Evolutionary conservation across 306 rosid species (phyloP).

Genomic region (Gastrolobium bilobum): DNA sequence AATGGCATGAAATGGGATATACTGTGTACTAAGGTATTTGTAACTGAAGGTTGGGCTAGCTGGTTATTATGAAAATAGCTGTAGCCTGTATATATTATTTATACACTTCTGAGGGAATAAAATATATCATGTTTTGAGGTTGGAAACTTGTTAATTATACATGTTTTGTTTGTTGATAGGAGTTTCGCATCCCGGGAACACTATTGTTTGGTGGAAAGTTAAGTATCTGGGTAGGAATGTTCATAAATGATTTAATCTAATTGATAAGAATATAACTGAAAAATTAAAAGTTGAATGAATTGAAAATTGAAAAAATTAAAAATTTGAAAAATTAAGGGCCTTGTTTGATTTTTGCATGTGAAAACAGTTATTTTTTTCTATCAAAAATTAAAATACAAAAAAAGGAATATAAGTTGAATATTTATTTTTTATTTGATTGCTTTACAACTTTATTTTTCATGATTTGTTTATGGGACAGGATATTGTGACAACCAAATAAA

Average conservation of each 20-base stretch:
- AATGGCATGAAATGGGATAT: slow-evolving; percentile 27
- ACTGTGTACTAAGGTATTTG: slow-evolving; percentile 24
- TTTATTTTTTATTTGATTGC: no score
- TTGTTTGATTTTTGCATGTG: no score
- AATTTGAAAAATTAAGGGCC: no score
- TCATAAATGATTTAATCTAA: not conserved
- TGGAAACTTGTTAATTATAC: slow-evolving; percentile 39
- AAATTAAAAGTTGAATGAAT: no score
- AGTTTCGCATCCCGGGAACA: not conserved
- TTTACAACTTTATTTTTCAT: no score
- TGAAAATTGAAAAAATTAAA: no score
- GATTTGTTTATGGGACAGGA: no score
- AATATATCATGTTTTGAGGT: slow-evolving; percentile 28
- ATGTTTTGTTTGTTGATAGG: not conserved
- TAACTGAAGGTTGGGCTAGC: slow-evolving; percentile 10
- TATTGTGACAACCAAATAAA: no score
- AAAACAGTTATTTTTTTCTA: no score
- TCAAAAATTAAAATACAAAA: no score
- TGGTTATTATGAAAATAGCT: slow-evolving; percentile 6
- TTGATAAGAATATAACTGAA: no score
- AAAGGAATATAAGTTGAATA: no score
- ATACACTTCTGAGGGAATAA: slow-evolving; percentile 43
- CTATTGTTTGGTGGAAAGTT: not conserved
- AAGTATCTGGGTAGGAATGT: not conserved
- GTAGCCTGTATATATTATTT: slow-evolving; percentile 9